Base-by-base conservation (phyloP, 179 eudicot species). In the Amaranthus tricolor region DNA sequence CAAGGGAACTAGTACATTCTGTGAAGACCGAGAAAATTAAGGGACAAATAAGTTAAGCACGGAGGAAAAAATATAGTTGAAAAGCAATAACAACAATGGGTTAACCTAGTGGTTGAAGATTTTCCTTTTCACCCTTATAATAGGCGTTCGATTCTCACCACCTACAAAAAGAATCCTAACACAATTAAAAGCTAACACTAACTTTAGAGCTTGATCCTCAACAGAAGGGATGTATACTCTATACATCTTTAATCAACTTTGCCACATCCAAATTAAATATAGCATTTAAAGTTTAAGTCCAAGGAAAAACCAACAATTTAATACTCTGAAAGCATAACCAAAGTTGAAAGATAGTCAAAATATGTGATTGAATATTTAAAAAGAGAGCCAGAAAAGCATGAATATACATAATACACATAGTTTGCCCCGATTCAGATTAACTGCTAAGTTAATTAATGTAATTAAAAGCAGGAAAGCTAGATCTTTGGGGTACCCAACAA, bases 161-260 rank as follows among this genome's bases (percentile, higher is more conserved):
- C 1, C 31, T 24, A n/a, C n/a, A n/a, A n/a, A n/a, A n/a, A n/a
- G 61, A 72, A 61, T 66, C 9, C 5, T n/a, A 44, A 44, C 45
- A 58, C 19, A 71, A 2, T 49, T 49, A 72, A 59, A 62, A 61
- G 49, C 16, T 21, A 11, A 49, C 67, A 53, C 14, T 24, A 15
- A 31, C 47, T 61, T 61, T 61, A 15, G 67, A 61, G 75, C 59
- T 57, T 45, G 56, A 59, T 68, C 14, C 72, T 69, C 60, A 20
- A 19, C 45, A 68, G 4, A 71, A 60, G 75, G 47, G 47, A 21
- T 43, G 40, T 62, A 56, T 59, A 20, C 15, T 13, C 24, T 48
- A 48, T 13, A 13, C 20, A 21, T 6, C 6, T 62, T 19, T 62
- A 53, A 14, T 15, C 49, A 72, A 4, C 45, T 58, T 58, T 58